A percentile compares a stretch with the other conserved stretches of the same genome.
Conservation (phyloP, 2,329 filamentous ascomycete genomes). For the Cercospora sp. region DNA sequence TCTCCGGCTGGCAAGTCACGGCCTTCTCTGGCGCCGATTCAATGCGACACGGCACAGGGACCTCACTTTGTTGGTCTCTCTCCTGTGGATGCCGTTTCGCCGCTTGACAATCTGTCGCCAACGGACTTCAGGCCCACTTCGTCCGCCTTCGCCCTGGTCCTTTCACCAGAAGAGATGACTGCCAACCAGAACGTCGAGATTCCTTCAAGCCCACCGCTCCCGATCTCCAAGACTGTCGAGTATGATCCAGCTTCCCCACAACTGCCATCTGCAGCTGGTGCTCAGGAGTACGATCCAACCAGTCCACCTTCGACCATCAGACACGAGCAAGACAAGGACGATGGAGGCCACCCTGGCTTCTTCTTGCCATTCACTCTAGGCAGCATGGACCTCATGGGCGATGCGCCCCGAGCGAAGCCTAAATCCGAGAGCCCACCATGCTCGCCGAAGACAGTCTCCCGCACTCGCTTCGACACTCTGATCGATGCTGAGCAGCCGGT, state of each 20-base stretch:
- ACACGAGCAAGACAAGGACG: conserved; percentile 6
- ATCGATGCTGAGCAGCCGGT: conserved; percentile 3
- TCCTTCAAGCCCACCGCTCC: conserved; percentile 33
- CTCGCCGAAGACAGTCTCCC: conserved; percentile 41
- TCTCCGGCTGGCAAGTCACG: conserved; percentile 30
- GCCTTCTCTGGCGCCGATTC: conserved; percentile 18
- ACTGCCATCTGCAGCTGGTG: conserved; percentile 16
- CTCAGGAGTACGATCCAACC: conserved; percentile 36
- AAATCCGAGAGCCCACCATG: conserved; percentile 39
- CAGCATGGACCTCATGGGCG: conserved; percentile 10
- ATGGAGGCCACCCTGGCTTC: conserved; percentile 3
- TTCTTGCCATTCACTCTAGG: conserved; percentile 26
- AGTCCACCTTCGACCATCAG: conserved; percentile 28
- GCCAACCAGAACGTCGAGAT: conserved; percentile 19
- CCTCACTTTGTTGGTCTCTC: conserved; percentile 30
- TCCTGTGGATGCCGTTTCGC: conserved; percentile 17
- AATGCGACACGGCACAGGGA: conserved; percentile 24
- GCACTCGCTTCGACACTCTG: background rate
- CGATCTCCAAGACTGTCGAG: conserved; percentile 24
- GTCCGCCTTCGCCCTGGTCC: conserved; percentile 25
- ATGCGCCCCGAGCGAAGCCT: conserved; percentile 15
- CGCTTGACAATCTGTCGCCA: conserved; percentile 17
- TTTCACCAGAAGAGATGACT: conserved; percentile 18
- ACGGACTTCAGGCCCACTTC: conserved; percentile 15
- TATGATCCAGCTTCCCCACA: conserved; percentile 35